Conservation (phyloP, 225 moss, liverwort and hornwort genomes). For the Polytrichum commune region DNA sequence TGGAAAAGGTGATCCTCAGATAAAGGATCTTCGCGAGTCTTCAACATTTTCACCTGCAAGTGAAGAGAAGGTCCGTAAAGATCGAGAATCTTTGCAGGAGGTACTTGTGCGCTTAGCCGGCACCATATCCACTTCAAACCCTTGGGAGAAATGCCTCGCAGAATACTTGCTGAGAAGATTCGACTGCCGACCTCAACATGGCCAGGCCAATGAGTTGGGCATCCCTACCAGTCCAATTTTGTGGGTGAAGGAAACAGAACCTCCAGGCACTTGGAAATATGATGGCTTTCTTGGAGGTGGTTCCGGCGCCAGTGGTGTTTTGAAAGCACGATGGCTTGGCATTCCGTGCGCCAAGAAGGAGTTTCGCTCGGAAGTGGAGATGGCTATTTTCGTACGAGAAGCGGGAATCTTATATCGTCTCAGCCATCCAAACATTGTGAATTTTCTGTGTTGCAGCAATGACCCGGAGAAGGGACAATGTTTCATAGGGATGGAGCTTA, state of each 20-base stretch:
- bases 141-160: slow-evolving; percentile 8
- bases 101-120: too few species aligned
- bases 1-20: neutral
- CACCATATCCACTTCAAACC: neutral
- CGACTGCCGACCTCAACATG: neutral
- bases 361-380: neutral
- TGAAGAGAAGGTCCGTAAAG: neutral
- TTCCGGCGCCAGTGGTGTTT: neutral
- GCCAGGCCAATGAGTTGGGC: neutral
- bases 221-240: neutral
- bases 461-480: slow-evolving; percentile 1
- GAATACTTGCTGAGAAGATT: slow-evolving; percentile 7
- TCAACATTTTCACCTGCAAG: neutral
- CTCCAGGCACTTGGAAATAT: slow-evolving; percentile 8
- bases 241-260: slow-evolving; percentile 2
- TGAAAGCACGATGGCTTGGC: slow-evolving; percentile 3
- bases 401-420: slow-evolving; percentile 8
- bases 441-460: slow-evolving; percentile 15
- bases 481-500: slow-evolving; percentile 27
- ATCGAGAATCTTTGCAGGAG: neutral
- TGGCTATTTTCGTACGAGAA: slow-evolving; percentile 8
- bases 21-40: slow-evolving; percentile 8
- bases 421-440: slow-evolving; percentile 21
- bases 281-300: neutral
- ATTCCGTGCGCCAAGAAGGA: slow-evolving; percentile 23